Base-by-base conservation (phyloP, 441 rosid species). In the Pelargonium australe region DNA sequence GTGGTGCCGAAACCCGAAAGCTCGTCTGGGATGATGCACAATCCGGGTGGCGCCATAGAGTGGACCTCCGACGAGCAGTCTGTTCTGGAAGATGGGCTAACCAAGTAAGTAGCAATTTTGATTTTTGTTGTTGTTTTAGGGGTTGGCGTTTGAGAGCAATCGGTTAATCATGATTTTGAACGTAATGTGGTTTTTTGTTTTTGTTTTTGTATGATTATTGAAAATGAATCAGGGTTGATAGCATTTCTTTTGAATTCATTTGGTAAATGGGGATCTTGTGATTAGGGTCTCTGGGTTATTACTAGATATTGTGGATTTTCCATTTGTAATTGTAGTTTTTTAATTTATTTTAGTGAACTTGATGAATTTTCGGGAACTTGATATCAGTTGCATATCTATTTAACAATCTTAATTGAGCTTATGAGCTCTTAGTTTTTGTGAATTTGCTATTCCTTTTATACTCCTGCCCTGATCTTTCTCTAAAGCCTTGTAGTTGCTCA, bases 71-170 rank as follows among this genome's bases (percentile, higher is more conserved):
- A 28, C 0, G 65, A 62, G 17, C 65, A 62, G 65, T 34, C 65
- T 10, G 11, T 62, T 23, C 65, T 62, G 40, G 65, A 62, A 62
- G 65, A 62, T 62, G 65, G 43, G 41, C 5, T 62, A 4, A 25
- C 37, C 17, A 62, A 31, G 65, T 62, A 37, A 62, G 65, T 62
- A 4, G 16, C 3, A 6, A 2, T 62, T 62, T 62, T 62, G 7
- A 19, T 57, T 57, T 11, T 14, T 14, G 9, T 0, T 16, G 37
- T 4, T 34, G 37, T 43, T 43, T 7, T 43, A 43, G 47, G 47
- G 47, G 47, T 55, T 16, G 20, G 20, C 61, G 23, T 55, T 20
- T 55, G 14, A 55, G 23, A 16, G 9, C 23, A 61, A 23, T 61
- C 20, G 37, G 64, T 28, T 61, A 9, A 8, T 61, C 1, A 20